Base-by-base conservation (phyloP, 805 yeast genomes). In the Candida ovalis region DNA sequence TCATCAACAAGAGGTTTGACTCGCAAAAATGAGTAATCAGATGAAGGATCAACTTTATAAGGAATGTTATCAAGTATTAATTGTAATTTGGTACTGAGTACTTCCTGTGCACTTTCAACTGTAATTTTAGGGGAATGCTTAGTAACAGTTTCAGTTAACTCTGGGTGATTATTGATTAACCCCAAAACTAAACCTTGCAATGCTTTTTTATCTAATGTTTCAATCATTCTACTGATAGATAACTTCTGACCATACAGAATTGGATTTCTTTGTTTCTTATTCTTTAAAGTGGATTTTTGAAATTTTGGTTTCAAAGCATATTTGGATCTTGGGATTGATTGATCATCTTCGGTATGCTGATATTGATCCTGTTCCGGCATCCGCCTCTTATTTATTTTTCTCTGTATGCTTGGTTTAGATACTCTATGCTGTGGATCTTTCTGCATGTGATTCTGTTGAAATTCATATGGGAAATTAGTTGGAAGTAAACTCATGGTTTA, bases 1-100 rank as follows among this genome's bases (percentile, higher is more conserved):
- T 86, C 94, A 49, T 78, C 77, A 52, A 87, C 75, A 49, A 72
- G 67, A 6, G 85, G 78, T 58, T 86, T 81, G 33, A 89, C 86
- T 48, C 96, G 73, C 48, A 86, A 67, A 62, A 80, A 88, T 4
- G 91, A 81, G 60, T 88, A 88, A 63, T 88, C 96, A 42, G 86
- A 79, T 33, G 77, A 72, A 9, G 76, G 72, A 56, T 86, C 90
- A 53, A 88, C 88, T 54, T 83, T 82, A 63, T 86, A 88, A 1
- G 96, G 96, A 54, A 89, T 66, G 50, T 76, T 73, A 9, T 63
- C 62, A 19, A 68, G 57, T 24, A 87, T 77, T 4, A 59, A 61
- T 19, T 72, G 61, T 42, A 77, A 68, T 57, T 81, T 79, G 6
- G 60, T 56, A 35, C 69, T 63, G 45, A 89, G 69, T 38, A 80